Conservation (phyloP, 495 filamentous ascomycete genomes). For the Geoglossum glabrum region DNA sequence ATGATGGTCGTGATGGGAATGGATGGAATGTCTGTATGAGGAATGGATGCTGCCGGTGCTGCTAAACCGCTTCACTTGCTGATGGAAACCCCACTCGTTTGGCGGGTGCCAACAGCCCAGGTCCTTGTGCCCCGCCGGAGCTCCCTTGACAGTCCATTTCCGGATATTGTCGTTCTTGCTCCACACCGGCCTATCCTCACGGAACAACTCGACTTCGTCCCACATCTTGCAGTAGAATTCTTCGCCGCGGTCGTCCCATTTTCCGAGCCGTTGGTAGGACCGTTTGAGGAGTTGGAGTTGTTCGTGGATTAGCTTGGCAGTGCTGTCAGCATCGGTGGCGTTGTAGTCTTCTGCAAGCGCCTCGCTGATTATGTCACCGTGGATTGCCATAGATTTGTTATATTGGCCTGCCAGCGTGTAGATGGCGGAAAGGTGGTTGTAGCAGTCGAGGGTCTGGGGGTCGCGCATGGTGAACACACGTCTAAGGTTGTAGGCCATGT, state of each 20-base stretch:
- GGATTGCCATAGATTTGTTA: constrained; percentile 30
- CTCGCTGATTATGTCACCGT: constrained; percentile 31
- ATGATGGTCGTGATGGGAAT: no score
- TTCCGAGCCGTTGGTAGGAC: constrained; percentile 18
- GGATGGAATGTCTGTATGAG: no score
- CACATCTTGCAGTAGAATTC: background rate
- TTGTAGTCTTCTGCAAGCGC: constrained; percentile 25
- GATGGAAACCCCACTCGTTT: background rate
- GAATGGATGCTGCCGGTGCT: background rate
- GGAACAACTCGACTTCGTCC: background rate
- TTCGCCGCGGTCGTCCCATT: constrained; percentile 15
- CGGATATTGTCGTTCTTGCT: background rate
- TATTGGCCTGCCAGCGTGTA: constrained; percentile 29
- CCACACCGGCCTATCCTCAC: background rate
- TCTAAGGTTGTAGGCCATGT: constrained; percentile 43
- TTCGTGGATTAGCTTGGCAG: constrained; percentile 21
- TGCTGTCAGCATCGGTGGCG: constrained; percentile 18
- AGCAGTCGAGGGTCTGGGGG: constrained; percentile 32
- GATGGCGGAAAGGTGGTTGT: constrained; percentile 32
- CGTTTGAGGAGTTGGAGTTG: constrained; percentile 33
- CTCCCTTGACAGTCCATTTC: background rate
- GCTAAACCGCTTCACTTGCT: background rate
- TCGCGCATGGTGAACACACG: constrained; percentile 35
- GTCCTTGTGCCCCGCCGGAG: background rate
- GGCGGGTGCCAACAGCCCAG: background rate